Base-by-base conservation (phyloP, 495 filamentous ascomycete species). In the Delitschia confertaspora region DNA sequence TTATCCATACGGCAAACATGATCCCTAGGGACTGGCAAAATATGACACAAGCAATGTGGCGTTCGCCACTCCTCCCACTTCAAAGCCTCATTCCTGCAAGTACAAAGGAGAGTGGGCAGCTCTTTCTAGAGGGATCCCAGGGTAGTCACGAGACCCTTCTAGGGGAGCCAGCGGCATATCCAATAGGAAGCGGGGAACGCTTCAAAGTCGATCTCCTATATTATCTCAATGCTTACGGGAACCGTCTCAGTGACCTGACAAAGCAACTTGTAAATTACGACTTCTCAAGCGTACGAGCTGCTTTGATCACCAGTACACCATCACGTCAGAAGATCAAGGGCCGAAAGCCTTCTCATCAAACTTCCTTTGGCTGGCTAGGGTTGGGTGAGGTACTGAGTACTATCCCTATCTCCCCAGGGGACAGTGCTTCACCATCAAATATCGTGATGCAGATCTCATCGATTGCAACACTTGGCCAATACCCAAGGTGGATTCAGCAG, bases 1-100 rank as follows among this genome's bases (percentile, higher is more conserved):
- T 93, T 13, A 89, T 94, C 27, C 84, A 91, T 47, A 95, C 88
- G 0, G 85, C 85, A 8, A 94, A 95, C 51, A 83, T 94, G 76
- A 88, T 94, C 31, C 59, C 68, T 17, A 70, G 75, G 33, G 88
- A 95, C 64, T 95, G 88, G 88, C 69, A 65, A 6, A 87, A 88
- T 52, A 83, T 94, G 85, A 79, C 76, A 0, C 85, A 95, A 56
- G 87, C 79, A 1, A 75, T 80, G 16, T 95, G 88, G 88, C 69
- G 66, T 21, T 88, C 85, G 6, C 87, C 85, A 14, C 60, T 78
- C 0, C 76, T 94, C 6, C 82, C 83, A 19, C 37, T 74, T 17
- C 21, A 29, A n/a, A 61, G 60, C 24, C 17, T 6, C 33, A 6
- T 7, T 18, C 31, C 29, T 22, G 45, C 8, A n/a, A 36, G 39